phyloP scores from a whole-genome alignment of 2,329 filamentous ascomycete genomes.

The Lachnellula subtilissima region DNA sequence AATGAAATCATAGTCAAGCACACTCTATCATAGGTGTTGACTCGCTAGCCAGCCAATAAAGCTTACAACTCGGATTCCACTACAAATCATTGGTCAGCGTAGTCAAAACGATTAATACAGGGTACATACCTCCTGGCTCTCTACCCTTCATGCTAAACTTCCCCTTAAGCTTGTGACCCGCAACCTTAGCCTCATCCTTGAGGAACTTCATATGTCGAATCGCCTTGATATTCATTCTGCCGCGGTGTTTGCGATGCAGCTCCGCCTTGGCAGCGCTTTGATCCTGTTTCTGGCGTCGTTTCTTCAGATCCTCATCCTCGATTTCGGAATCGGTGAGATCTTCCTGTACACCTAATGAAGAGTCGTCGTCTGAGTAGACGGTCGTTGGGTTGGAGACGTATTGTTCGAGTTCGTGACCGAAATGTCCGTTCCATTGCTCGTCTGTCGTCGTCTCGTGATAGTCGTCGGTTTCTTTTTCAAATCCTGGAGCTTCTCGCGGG shows the following conservation, averaged over 20 bases:
- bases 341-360: slow-evolving; percentile 10
- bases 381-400: slow-evolving; percentile 6
- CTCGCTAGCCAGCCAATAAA: too few relatives aligned
- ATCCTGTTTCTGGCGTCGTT: slow-evolving; percentile 17
- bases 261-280: slow-evolving; percentile 12
- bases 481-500: slow-evolving; percentile 12
- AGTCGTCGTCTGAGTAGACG: slow-evolving; percentile 10
- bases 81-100: too few relatives aligned
- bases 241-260: slow-evolving; percentile 14
- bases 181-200: slow-evolving; percentile 18
- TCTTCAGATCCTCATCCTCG: slow-evolving; percentile 19
- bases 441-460: slow-evolving; percentile 2
- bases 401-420: slow-evolving; percentile 10
- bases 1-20: too few relatives aligned
- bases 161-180: slow-evolving; percentile 17
- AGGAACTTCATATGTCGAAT: slow-evolving; percentile 17
- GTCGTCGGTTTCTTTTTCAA: slow-evolving; percentile 14
- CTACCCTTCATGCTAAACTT: slow-evolving; percentile 17
- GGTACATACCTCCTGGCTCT: slow-evolving; percentile 11
- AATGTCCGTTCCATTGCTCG: slow-evolving; percentile 4
- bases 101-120: too few relatives aligned
- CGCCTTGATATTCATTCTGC: slow-evolving; percentile 17
- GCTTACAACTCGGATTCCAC: too few relatives aligned
- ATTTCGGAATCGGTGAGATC: slow-evolving; percentile 20
- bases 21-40: too few relatives aligned